Evolutionary conservation across 352 stramenopile genomes (phyloP), one percentile per base, ranked within the genome.

Genomic region (Pythium rhizo-oryzae): DNA sequence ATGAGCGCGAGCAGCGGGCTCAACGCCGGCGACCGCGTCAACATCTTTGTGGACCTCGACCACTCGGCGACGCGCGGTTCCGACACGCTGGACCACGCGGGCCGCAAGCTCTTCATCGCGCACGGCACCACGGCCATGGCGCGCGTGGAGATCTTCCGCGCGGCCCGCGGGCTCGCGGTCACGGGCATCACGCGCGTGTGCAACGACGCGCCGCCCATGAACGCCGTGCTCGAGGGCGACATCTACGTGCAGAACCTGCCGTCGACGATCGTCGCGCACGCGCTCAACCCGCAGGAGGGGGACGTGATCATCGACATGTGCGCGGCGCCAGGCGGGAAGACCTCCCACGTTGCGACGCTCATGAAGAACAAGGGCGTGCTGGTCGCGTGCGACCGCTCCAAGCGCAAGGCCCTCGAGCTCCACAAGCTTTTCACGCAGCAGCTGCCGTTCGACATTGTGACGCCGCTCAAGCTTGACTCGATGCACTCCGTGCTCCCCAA

Each of bases 191-290:
- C 85, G n/a, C 80, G 87, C 23, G 82, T 93, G 24, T 96, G 92
- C 33, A 66, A 79, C 16, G 81, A 97, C 57, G 86, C 94, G 24
- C 95, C 95, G 24, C 84, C 95, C 2, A 82, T 98, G 62, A 97
- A 97, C 67, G 86, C 84, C 8, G 73, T 98, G 21, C 69, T 98
- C 16, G 59, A 37, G 8, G 81, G 83, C 18, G 80, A 92, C 64
- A 92, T 98, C 59, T 97, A 97, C 73, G 77, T 97, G 18, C 96
- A 99, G 77, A 98, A 99, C 71, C 77, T 98, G 30, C 94, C 96
- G 49, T 98, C 91, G 2, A 89, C 93, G 2, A 76, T 98, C 35
- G 96, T 98, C n/a, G 92, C 79, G 0, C 90, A 98, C 65, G 92
- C 84, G 9, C 73, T 99, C 6, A 66, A 96, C 69, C 90, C 94